Base-by-base conservation (phyloP, 139 green algal species). In the Chlorella vulgaris region DNA sequence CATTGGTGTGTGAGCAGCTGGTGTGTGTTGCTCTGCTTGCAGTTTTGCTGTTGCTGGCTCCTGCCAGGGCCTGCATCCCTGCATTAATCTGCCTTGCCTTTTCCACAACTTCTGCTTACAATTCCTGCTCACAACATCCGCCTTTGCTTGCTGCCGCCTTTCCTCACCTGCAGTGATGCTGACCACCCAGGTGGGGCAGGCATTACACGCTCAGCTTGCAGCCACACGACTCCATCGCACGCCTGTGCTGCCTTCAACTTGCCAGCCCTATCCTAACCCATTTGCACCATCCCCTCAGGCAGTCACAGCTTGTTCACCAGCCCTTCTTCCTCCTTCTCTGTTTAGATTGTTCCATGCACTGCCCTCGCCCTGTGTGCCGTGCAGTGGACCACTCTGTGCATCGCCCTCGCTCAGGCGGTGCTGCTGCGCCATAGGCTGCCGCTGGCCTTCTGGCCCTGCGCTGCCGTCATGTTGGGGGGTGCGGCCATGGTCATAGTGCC, bases 381-480 rank as follows among this genome's bases (percentile, higher is more conserved):
- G 47, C 47, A 80, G 58, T 80, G 74, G 74, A 80, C 74, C 28
- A 55, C 74, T 1, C 74, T 80, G n/a, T 40, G 28, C 39, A 80
- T 80, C 39, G 74, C 74, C 0, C 74, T 80, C 4, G 42, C 58
- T 18, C 74, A 80, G 29, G 58, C 58, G 13, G n/a, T 70, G 58
- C 74, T 80, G 74, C 74, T 80, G 74, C 58, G 60, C 38, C 55
- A 55, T 24, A 55, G 74, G 55, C 74, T 80, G 74, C 74, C 74
- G 4, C 58, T n/a, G 55, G 74, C 74, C 74, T 80, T 80, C 21
- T 80, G 74, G 74, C 58, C 58, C 40, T n/a, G 29, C 58, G 38
- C 38, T 2, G 38, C 58, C n/a, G 74, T 40, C n/a, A 80, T 80
- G 58, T n/a, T 80, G 74, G 74, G 53, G 6, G 74, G 74, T 4